Conservation (phyloP, 768 basidiomycete genomes). For the Mycena sanguinolenta region DNA sequence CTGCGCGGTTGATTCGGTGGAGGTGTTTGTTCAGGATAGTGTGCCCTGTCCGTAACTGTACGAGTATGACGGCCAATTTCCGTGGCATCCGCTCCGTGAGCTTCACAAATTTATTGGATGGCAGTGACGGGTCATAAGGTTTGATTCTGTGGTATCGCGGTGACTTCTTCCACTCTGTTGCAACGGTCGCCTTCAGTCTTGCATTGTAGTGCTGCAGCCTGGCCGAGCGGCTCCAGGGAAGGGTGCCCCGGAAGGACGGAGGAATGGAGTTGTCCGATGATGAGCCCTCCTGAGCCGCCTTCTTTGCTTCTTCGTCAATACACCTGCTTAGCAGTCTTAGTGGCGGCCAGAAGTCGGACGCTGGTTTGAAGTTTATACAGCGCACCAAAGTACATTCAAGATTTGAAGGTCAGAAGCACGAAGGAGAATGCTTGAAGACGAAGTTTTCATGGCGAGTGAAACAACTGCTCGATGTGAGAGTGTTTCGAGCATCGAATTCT, state of each 20-base stretch:
- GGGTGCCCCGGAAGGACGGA: neutral
- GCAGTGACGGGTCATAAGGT: neutral
- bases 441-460: too few relatives aligned
- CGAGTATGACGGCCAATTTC: slow-evolving; percentile 26
- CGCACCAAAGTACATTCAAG: too few relatives aligned
- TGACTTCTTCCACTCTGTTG: slow-evolving; percentile 4
- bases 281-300: slow-evolving; percentile 18
- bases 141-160: neutral
- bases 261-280: neutral
- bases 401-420: too few relatives aligned
- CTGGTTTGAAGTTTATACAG: too few relatives aligned
- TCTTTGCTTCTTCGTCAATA: slow-evolving; percentile 39
- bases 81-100: slow-evolving; percentile 4
- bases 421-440: too few relatives aligned
- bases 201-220: neutral
- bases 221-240: slow-evolving; percentile 22
- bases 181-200: neutral
- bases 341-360: too few relatives aligned
- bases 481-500: too few relatives aligned
- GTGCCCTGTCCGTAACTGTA: slow-evolving; percentile 39
- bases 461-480: too few relatives aligned
- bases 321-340: too few relatives aligned
- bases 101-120: neutral
- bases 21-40: slow-evolving; percentile 37
- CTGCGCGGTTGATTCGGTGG: slow-evolving; percentile 33